Evolutionary conservation across 805 yeast genomes (phyloP).

Genomic region (Myxozyma sirexii): DNA sequence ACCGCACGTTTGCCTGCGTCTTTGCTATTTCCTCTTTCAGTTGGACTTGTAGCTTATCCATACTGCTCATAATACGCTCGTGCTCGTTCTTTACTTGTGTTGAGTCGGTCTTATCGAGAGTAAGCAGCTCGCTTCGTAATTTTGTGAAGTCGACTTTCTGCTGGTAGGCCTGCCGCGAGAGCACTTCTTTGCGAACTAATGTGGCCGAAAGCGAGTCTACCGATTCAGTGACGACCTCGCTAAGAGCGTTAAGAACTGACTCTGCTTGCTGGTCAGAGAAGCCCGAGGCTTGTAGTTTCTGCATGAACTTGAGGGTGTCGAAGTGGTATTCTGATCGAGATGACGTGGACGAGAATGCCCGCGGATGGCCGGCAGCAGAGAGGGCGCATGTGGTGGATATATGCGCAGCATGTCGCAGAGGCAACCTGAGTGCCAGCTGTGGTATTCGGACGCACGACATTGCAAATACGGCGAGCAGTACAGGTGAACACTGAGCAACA

Average conservation of each 20-base stretch:
- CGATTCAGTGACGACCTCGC: conserved; percentile 78
- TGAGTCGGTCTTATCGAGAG: conserved; percentile 84
- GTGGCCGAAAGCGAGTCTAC: conserved; percentile 71
- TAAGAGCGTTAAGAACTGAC: conserved; percentile 72
- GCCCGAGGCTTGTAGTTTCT: conserved; percentile 67
- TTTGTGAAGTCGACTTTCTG: conserved; percentile 97
- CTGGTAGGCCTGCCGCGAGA: conserved; percentile 85
- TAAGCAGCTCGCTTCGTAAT: conserved; percentile 85
- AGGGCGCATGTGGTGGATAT: not conserved
- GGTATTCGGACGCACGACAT: not conserved
- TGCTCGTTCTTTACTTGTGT: conserved; percentile 81
- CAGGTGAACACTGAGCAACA: too few relatives aligned
- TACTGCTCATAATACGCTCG: conserved; percentile 77
- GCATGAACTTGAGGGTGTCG: conserved; percentile 75
- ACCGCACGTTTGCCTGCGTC: conserved; percentile 83
- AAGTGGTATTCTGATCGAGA: conserved; percentile 48
- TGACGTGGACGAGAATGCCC: not conserved
- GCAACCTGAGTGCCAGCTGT: not conserved
- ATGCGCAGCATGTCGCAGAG: not conserved
- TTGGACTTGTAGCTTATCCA: conserved; percentile 81
- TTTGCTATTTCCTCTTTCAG: conserved; percentile 90
- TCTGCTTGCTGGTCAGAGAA: conserved; percentile 77
- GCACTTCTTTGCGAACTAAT: conserved; percentile 80
- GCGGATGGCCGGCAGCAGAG: not conserved
- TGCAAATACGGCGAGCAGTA: not conserved